Evolutionary conservation across 2,329 filamentous ascomycete genomes (phyloP).

Genomic region (Alternaria sp.): DNA sequence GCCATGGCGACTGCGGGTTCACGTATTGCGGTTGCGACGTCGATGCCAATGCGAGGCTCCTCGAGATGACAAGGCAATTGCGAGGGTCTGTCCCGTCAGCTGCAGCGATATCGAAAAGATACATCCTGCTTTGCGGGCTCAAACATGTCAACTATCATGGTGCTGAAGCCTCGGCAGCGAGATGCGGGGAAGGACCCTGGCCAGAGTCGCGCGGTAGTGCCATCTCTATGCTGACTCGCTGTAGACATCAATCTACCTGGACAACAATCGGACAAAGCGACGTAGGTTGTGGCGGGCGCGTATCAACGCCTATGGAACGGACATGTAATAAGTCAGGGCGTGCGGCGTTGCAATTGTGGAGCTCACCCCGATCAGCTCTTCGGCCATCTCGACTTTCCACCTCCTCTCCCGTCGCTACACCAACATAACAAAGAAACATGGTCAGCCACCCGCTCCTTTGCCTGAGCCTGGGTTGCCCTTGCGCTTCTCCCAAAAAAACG

Average conservation of each 20-base stretch:
- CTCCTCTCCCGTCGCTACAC: background rate
- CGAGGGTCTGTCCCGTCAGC: background rate
- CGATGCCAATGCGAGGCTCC: background rate
- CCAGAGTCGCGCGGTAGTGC: background rate
- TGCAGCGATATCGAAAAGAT: background rate
- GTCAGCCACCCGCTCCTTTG: background rate
- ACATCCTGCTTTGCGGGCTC: constrained; percentile 1
- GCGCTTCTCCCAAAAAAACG: background rate
- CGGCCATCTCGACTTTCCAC: background rate
- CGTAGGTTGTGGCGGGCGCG: background rate
- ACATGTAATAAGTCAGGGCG: background rate
- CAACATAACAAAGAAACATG: background rate
- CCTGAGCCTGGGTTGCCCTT: background rate
- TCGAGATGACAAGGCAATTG: accelerated
- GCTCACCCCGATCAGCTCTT: background rate
- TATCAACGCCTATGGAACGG: background rate
- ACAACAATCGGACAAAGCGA: background rate
- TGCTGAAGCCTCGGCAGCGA: constrained; percentile 28
- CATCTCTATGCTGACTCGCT: background rate
- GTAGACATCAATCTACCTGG: background rate
- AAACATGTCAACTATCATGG: background rate
- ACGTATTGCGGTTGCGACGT: background rate
- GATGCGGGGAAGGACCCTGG: constrained; percentile 25
- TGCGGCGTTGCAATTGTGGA: background rate
- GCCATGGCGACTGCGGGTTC: constrained; percentile 21